phyloP scores from a whole-genome alignment of 2,329 filamentous ascomycete species.

The Fusarium heterosporum region DNA sequence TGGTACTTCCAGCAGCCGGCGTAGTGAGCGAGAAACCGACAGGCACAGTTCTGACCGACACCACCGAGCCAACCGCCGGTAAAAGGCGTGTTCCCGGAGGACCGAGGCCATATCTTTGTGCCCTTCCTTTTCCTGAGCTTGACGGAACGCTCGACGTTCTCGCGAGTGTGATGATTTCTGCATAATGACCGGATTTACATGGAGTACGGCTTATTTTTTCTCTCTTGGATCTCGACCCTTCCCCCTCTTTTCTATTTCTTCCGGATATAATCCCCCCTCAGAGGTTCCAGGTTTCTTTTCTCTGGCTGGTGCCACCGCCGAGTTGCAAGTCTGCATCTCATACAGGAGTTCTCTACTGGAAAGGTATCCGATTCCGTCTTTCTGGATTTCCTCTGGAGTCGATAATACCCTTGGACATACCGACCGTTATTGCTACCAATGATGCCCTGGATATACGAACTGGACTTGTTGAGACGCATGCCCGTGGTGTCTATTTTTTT shows the following conservation, averaged over 20 bases:
- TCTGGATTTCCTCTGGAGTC: conserved; percentile 40
- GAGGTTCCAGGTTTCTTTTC: conserved; percentile 41
- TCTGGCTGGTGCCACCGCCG: conserved; percentile 41
- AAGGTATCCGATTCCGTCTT: conserved; percentile 38
- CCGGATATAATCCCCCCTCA: conserved; percentile 41
- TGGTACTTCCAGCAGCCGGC: conserved; percentile 54
- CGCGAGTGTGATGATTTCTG: conserved; percentile 49
- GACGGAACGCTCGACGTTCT: conserved; percentile 40
- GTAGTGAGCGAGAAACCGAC: conserved; percentile 58
- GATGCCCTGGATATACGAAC: conserved; percentile 39
- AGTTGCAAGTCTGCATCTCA: conserved; percentile 50
- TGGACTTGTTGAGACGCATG: conserved; percentile 41
- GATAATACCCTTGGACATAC: conserved; percentile 44
- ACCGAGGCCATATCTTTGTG: conserved; percentile 38
- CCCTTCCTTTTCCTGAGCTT: conserved; percentile 35
- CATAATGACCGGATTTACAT: conserved; percentile 47
- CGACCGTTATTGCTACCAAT: conserved; percentile 45
- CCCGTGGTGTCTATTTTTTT: conserved; percentile 40
- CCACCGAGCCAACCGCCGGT: conserved; percentile 55
- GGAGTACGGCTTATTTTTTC: conserved; percentile 45
- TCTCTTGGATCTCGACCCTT: conserved; percentile 43
- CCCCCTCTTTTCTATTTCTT: conserved; percentile 44
- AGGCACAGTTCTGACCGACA: conserved; percentile 55
- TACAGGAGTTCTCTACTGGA: conserved; percentile 42
- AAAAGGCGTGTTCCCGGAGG: conserved; percentile 39